Conservation (phyloP, 2,329 filamentous ascomycete species). For the Colletotrichum neosansevieriae region DNA sequence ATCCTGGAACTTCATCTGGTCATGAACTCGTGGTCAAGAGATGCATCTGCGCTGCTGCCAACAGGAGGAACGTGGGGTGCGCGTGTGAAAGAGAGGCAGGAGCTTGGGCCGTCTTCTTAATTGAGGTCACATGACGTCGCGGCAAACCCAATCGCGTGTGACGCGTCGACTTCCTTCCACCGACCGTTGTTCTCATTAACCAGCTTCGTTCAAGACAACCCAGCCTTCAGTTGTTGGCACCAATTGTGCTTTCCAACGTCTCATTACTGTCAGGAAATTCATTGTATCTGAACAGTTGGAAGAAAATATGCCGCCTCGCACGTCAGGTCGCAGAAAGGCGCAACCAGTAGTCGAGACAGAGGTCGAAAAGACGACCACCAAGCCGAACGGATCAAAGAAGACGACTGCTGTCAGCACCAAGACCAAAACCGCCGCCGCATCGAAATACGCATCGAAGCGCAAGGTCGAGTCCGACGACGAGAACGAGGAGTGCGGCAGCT, state of each 20-base stretch:
- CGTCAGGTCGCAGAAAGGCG: constrained; percentile 48
- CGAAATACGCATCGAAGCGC: constrained; percentile 46
- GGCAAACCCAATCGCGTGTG: constrained; percentile 20
- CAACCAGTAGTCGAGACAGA: constrained; percentile 44
- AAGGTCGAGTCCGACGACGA: constrained; percentile 47
- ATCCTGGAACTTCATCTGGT: not conserved
- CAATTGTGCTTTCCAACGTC: rapidly evolving
- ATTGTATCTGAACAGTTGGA: too few relatives aligned
- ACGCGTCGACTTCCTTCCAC: constrained; percentile 21
- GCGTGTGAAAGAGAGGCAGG: not conserved
- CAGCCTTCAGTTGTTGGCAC: rapidly evolving
- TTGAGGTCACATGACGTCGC: constrained; percentile 36
- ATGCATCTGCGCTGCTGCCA: not conserved
- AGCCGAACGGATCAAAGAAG: constrained; percentile 28
- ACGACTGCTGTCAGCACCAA: constrained; percentile 28
- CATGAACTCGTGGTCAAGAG: not conserved
- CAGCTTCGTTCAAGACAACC: not conserved
- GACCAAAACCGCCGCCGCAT: constrained; percentile 34
- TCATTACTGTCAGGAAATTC: too few relatives aligned
- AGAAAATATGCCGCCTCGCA: constrained; percentile 46
- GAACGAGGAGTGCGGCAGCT: constrained; percentile 44
- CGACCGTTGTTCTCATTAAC: not conserved
- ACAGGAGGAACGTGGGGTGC: not conserved
- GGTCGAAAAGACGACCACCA: constrained; percentile 41
- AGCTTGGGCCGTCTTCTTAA: not conserved